Conservation (phyloP, 148 eudicot genomes). For the Rhododendron vialii region DNA sequence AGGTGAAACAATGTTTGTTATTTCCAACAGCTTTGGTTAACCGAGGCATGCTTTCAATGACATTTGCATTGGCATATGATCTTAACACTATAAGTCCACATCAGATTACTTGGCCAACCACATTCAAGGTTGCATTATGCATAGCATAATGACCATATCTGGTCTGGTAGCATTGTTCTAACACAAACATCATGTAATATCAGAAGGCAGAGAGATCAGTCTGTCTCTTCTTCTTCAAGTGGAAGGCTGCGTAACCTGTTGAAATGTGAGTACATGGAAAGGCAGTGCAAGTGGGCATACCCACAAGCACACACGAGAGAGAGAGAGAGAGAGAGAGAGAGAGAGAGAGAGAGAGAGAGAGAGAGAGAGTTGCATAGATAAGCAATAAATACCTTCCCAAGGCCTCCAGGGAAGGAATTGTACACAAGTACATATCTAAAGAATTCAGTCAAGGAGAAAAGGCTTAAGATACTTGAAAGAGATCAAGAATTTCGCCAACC, state of each 20-base stretch:
- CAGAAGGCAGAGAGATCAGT: background rate
- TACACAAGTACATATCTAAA: conserved; percentile 89
- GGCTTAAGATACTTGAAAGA: background rate
- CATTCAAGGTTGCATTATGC: background rate
- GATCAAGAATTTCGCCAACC: background rate
- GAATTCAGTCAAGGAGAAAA: conserved; percentile 22
- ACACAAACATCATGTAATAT: background rate
- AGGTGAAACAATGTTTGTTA: no score
- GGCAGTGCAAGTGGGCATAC: background rate
- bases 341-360: background rate
- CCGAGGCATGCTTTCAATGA: background rate
- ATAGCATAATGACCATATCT: background rate
- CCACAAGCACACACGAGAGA: background rate
- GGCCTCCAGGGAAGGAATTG: conserved; percentile 95
- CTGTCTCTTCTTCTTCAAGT: background rate
- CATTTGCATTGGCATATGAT: background rate
- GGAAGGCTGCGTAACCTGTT: background rate
- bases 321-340: background rate
- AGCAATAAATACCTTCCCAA: conserved; percentile 74
- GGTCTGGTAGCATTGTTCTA: background rate
- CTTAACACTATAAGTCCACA: background rate
- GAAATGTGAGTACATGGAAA: background rate
- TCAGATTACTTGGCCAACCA: background rate
- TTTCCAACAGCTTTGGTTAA: background rate
- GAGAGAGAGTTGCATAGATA: background rate